Percentiles rank a stretch among this genome's conserved stretches.
phyloP scores from a whole-genome alignment of 2,329 filamentous ascomycete genomes.

The Talaromyces sp. region DNA sequence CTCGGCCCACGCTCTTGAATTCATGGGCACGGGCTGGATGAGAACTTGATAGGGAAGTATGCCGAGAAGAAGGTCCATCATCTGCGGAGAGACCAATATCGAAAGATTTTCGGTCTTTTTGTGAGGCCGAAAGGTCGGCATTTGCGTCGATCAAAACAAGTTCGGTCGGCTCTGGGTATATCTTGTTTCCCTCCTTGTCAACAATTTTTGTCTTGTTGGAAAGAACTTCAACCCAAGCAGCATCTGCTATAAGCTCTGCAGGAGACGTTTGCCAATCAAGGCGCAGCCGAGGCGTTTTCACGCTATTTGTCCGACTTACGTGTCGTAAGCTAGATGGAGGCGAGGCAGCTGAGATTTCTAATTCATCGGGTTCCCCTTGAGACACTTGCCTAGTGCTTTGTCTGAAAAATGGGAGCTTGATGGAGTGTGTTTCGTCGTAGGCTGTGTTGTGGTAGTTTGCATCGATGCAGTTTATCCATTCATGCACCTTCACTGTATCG shows the following conservation, averaged over 20 bases:
- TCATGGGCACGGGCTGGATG: constrained; percentile 35
- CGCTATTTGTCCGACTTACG: constrained; percentile 45
- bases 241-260: constrained; percentile 83
- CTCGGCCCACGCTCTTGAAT: constrained; percentile 56
- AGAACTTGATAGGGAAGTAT: constrained; percentile 44
- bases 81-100: constrained; percentile 19
- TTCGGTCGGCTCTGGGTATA: constrained; percentile 54
- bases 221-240: constrained; percentile 84
- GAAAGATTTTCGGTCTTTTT: constrained; percentile 24
- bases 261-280: constrained; percentile 85
- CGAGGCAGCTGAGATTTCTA: constrained; percentile 32
- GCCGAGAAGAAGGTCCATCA: constrained; percentile 26
- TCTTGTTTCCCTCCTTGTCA: constrained; percentile 72
- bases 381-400: constrained; percentile 18
- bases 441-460: constrained; percentile 49
- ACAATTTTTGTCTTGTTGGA: constrained; percentile 80
- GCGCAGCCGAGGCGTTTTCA: constrained; percentile 70
- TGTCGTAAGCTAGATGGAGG: constrained; percentile 46
- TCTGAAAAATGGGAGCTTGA: constrained; percentile 49
- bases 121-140: constrained; percentile 5
- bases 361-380: constrained; percentile 25
- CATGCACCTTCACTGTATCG: constrained; percentile 69
- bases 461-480: constrained; percentile 75
- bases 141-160: constrained; percentile 21
- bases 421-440: constrained; percentile 49